A percentile compares a stretch with the other conserved stretches of the same genome.
Conservation (phyloP, 257 asterid genomes). For the Petunia secreta region DNA sequence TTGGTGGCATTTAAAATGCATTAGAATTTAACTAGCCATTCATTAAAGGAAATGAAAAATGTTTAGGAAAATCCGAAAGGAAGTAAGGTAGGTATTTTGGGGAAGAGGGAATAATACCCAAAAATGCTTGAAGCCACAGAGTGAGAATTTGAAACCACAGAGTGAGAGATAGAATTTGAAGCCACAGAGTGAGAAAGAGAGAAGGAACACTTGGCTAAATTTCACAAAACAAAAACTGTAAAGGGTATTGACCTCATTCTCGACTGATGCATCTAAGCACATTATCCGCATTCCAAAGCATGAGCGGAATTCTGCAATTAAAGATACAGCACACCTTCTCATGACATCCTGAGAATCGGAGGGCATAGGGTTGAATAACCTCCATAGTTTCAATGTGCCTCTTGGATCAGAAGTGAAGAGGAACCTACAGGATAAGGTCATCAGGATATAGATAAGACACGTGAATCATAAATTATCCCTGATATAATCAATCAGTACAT, state of each 20-base stretch:
- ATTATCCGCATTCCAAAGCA: constrained; percentile 82
- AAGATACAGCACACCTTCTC: constrained; percentile 43
- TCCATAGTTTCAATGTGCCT: constrained; percentile 88
- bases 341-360: constrained; percentile 39
- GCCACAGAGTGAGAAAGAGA: constrained; percentile 11
- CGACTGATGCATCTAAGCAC: constrained; percentile 91
- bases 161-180: background rate
- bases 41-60: background rate
- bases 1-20: constrained; percentile 22
- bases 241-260: constrained; percentile 63
- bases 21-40: background rate
- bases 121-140: background rate
- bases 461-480: constrained; percentile 7
- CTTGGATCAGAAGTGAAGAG: constrained; percentile 87
- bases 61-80: background rate
- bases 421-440: constrained; percentile 51
- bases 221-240: constrained; percentile 10
- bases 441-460: constrained; percentile 5
- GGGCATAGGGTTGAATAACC: constrained; percentile 50
- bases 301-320: constrained; percentile 72
- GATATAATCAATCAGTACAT: background rate
- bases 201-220: constrained; percentile 17
- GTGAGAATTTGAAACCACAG: background rate
- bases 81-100: background rate
- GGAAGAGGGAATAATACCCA: background rate